Evolutionary conservation across 257 asterid species (phyloP).

Genomic region (Asclepias syriaca): DNA sequence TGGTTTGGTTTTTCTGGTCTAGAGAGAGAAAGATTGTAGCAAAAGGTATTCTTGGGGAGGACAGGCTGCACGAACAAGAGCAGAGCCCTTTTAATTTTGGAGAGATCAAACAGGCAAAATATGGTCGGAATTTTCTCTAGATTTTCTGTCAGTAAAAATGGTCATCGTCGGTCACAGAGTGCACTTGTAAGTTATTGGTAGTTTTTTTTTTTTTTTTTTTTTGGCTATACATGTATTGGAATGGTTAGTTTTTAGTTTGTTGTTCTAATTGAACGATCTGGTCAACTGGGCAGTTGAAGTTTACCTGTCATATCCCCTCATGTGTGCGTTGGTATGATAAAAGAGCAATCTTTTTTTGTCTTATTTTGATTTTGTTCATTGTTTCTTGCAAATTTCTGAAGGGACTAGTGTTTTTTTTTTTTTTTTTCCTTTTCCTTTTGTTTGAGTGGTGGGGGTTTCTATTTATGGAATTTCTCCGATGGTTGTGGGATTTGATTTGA

Average conservation of each 20-base stretch:
- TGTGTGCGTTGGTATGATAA: constrained; percentile 2
- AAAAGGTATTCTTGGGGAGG: background rate
- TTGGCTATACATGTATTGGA: background rate
- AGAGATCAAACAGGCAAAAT: constrained; percentile 2
- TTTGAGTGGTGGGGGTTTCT: background rate
- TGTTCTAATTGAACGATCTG: constrained; percentile 14
- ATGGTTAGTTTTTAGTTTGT: background rate
- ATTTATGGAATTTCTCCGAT: background rate
- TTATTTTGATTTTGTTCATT: background rate
- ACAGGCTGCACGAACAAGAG: constrained; percentile 1
- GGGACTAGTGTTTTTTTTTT: background rate
- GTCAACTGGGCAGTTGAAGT: background rate
- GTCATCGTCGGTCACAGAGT: constrained; percentile 83
- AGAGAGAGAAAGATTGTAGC: constrained; percentile 6
- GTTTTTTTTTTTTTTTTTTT: constrained; percentile 9
- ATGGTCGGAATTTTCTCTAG: constrained; percentile 93
- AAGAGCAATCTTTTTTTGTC: background rate
- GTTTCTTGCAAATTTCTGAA: background rate
- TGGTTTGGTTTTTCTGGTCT: too few species aligned
- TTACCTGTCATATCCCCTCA: background rate
- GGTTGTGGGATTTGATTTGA: background rate
- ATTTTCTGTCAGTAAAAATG: constrained; percentile 48
- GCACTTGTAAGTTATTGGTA: constrained; percentile 46
- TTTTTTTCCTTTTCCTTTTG: too few species aligned
- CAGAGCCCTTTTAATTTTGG: background rate